These are phyloP conservation scores for Phytophthora boehmeriae DNA, from an alignment of 352 stramenopile genomes.

Conservation along the genomic window DNA sequence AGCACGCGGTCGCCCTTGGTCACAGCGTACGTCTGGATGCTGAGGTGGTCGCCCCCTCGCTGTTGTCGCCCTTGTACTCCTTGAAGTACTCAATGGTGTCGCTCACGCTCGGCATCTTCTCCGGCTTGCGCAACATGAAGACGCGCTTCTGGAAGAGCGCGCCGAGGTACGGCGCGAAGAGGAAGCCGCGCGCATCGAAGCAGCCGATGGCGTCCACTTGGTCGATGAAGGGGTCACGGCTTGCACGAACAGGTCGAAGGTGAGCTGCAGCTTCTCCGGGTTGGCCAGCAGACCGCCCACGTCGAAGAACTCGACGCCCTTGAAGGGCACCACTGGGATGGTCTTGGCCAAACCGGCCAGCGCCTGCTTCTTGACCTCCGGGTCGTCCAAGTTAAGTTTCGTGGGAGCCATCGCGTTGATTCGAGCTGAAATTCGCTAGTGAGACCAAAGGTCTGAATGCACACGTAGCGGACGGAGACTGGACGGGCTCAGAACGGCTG, in stretches of 20 bases:
- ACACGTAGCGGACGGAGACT: not conserved
- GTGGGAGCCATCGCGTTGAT: conserved; percentile 28
- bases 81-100: conserved; percentile 93
- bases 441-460: conserved; percentile 15
- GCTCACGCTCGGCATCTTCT: conserved; percentile 97
- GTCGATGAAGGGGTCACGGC: conserved; percentile 58
- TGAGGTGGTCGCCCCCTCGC: conserved; percentile 82
- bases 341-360: conserved; percentile 79
- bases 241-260: conserved; percentile 93
- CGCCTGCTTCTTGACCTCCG: conserved; percentile 54
- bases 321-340: conserved; percentile 96
- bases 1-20: conserved; percentile 89
- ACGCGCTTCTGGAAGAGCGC: conserved; percentile 96
- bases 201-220: conserved; percentile 86
- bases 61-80: conserved; percentile 91
- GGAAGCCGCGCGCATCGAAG: conserved; percentile 97
- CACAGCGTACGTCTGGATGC: conserved; percentile 86
- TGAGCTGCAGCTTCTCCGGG: conserved; percentile 89
- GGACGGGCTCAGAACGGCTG: conserved; percentile 16
- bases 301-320: conserved; percentile 98
- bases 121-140: conserved; percentile 98
- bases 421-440: conserved; percentile 31
- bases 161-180: conserved; percentile 95
- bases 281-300: conserved; percentile 94
- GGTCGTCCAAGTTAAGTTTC: conserved; percentile 52